phyloP scores from a whole-genome alignment of 768 basidiomycete genomes.

The Agrocybe chaxingu region DNA sequence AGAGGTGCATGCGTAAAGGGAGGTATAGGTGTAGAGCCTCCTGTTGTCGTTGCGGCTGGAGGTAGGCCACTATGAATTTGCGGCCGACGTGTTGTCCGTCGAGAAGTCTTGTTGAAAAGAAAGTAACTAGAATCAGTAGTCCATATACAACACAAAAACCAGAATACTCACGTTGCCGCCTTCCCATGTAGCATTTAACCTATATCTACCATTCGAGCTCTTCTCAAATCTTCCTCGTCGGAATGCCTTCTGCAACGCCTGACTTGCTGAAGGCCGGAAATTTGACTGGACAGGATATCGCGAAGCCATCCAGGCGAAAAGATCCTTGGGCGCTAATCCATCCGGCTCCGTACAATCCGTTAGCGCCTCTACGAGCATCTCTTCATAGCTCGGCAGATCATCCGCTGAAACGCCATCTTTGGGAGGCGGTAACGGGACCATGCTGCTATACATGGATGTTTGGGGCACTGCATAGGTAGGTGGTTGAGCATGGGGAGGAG shows the following conservation, averaged over 20 bases:
- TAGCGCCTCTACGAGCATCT: constrained; percentile 86
- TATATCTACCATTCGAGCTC: constrained; percentile 67
- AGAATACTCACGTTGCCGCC: constrained; percentile 66
- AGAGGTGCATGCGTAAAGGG: constrained; percentile 63
- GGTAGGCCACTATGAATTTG: constrained; percentile 46
- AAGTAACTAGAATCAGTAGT: background rate
- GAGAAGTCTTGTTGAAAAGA: constrained; percentile 53
- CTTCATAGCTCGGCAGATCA: constrained; percentile 83
- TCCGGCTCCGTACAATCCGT: constrained; percentile 64
- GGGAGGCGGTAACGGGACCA: constrained; percentile 21
- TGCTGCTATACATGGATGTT: constrained; percentile 15
- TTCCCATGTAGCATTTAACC: constrained; percentile 74
- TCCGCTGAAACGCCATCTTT: constrained; percentile 30
- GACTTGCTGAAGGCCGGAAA: constrained; percentile 86
- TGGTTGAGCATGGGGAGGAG: constrained; percentile 23
- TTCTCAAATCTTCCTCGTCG: constrained; percentile 82
- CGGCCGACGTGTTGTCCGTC: constrained; percentile 76
- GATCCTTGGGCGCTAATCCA: constrained; percentile 76
- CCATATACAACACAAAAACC: background rate
- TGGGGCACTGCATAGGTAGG: constrained; percentile 22
- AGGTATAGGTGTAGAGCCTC: constrained; percentile 32
- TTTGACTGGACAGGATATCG: constrained; percentile 84
- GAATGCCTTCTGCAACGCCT: constrained; percentile 84
- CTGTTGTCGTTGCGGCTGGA: constrained; percentile 13
- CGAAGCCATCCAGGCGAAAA: constrained; percentile 82